A percentile compares a stretch with the other conserved stretches of the same genome.
phyloP scores from a whole-genome alignment of 148 eudicot genomes.

The Euryodendron excelsum region DNA sequence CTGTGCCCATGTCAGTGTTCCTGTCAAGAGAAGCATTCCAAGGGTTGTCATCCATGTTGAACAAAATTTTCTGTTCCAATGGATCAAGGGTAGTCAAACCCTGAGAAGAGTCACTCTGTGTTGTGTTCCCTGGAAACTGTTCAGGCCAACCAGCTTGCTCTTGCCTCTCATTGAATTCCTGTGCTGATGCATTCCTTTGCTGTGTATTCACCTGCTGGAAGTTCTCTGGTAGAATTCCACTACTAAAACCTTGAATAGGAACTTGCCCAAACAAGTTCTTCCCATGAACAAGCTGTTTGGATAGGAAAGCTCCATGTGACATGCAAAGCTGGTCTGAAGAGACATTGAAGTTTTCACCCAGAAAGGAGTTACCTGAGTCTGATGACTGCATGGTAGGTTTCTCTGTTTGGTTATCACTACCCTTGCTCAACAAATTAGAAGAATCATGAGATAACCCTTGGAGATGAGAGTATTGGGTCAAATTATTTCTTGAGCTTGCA shows the following conservation, averaged over 20 bases:
- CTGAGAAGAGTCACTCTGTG: slow-evolving; percentile 29
- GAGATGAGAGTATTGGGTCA: slow-evolving; percentile 27
- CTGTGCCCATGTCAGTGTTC: slow-evolving; percentile 25
- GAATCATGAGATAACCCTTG: slow-evolving; percentile 36
- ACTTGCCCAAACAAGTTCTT: slow-evolving; percentile 34
- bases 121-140: slow-evolving; percentile 17
- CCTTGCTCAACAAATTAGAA: slow-evolving; percentile 13
- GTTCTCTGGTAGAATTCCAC: slow-evolving; percentile 22
- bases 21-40: slow-evolving; percentile 51
- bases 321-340: slow-evolving; percentile 25
- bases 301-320: slow-evolving; percentile 26
- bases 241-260: slow-evolving; percentile 21
- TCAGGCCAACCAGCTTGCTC: slow-evolving; percentile 32
- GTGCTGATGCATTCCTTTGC: slow-evolving; percentile 19
- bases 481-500: slow-evolving; percentile 23
- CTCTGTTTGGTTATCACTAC: slow-evolving; percentile 21
- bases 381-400: slow-evolving; percentile 29
- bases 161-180: slow-evolving; percentile 27
- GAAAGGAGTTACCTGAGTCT: slow-evolving; percentile 20
- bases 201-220: slow-evolving; percentile 22
- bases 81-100: slow-evolving; percentile 46
- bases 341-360: slow-evolving; percentile 25
- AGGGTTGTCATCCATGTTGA: slow-evolving; percentile 47
- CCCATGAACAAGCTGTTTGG: slow-evolving; percentile 26
- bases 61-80: slow-evolving; percentile 62